These are phyloP conservation scores for Russula virescens DNA, from an alignment of 768 basidiomycete genomes.

Conservation along the genomic window DNA sequence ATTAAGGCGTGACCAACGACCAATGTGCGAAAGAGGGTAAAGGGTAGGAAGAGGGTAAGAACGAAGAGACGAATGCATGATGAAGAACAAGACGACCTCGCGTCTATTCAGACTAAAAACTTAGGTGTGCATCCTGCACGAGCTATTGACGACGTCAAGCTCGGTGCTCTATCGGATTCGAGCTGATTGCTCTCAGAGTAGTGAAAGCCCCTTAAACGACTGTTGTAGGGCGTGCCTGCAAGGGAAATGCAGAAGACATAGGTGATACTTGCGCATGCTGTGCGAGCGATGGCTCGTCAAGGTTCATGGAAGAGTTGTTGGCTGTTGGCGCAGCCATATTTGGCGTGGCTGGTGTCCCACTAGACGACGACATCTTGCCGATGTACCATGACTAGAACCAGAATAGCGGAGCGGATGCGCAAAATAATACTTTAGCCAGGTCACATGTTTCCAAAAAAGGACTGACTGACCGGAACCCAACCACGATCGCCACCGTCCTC, in stretches of 20 bases:
- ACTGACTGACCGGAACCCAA: constrained; percentile 78
- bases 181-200: background rate
- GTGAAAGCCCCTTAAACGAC: constrained; percentile 12
- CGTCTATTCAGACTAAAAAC: background rate
- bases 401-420: background rate
- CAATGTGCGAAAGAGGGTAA: background rate
- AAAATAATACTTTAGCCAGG: constrained; percentile 3
- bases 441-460: background rate
- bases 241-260: constrained; percentile 79
- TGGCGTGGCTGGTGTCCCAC: constrained; percentile 40
- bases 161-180: background rate
- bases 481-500: constrained; percentile 91
- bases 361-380: constrained; percentile 62
- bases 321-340: constrained; percentile 38
- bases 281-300: constrained; percentile 32
- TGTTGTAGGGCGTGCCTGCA: constrained; percentile 28
- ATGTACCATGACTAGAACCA: constrained; percentile 81
- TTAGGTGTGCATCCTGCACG: background rate
- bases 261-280: constrained; percentile 57
- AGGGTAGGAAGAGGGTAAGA: background rate
- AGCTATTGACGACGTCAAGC: background rate
- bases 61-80: background rate
- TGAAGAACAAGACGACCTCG: background rate
- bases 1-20: constrained; percentile 5
- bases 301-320: constrained; percentile 24